phyloP scores from a whole-genome alignment of 768 basidiomycete species.

The Tulasnella sp. region DNA sequence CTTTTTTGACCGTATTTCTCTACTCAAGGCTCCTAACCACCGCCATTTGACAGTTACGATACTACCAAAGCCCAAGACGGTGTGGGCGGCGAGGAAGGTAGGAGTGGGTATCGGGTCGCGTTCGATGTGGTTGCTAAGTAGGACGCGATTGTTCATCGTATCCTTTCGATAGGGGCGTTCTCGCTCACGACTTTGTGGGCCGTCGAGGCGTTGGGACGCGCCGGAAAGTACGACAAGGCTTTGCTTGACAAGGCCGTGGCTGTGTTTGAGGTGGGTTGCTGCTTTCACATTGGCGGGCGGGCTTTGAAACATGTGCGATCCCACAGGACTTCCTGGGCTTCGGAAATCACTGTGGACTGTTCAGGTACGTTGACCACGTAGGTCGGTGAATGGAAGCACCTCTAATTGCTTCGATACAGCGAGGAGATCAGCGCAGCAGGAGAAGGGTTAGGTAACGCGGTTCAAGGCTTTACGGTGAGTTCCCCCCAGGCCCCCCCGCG shows the following conservation, averaged over 20 bases:
- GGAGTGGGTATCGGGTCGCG: not conserved
- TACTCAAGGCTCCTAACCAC: slow-evolving; percentile 36
- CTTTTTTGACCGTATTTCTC: slow-evolving; percentile 40
- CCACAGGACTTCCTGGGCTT: slow-evolving; percentile 50
- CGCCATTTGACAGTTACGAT: slow-evolving; percentile 87
- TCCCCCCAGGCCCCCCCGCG: not conserved
- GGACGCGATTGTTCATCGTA: slow-evolving; percentile 11
- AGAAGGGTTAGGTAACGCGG: slow-evolving; percentile 73
- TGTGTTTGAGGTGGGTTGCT: slow-evolving; percentile 86
- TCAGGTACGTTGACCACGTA: slow-evolving; percentile 48
- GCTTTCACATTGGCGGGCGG: slow-evolving; percentile 82
- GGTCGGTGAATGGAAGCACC: not conserved
- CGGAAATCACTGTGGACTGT: slow-evolving; percentile 37
- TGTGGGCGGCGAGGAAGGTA: slow-evolving; percentile 90
- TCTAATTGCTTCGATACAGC: not conserved
- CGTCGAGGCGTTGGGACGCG: slow-evolving; percentile 57
- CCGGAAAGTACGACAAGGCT: slow-evolving; percentile 67
- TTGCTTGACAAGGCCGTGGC: slow-evolving; percentile 63
- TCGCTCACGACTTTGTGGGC: slow-evolving; percentile 59
- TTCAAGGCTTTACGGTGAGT: slow-evolving; percentile 74
- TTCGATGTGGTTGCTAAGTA: not conserved
- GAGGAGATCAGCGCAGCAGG: slow-evolving; percentile 21
- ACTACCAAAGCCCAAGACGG: slow-evolving; percentile 82
- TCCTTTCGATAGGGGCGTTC: slow-evolving; percentile 46
- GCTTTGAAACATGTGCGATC: slow-evolving; percentile 66